Evolutionary conservation across 768 basidiomycete species (phyloP), one percentile per base, ranked within the genome.

Genomic region (Agrocybe praecox): DNA sequence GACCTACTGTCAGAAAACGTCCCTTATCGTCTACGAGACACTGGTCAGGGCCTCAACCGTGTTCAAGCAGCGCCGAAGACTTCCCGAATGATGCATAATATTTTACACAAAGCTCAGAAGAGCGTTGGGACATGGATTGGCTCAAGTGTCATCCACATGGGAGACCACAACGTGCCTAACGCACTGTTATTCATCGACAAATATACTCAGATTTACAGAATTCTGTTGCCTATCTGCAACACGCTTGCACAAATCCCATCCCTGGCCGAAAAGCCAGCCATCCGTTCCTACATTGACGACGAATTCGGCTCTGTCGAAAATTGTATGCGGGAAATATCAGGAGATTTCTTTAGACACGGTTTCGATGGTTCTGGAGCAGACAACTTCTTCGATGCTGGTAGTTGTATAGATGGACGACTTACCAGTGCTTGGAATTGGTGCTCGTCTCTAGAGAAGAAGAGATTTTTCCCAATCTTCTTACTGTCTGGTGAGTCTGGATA

Each of bases 401-500:
- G 89, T 60, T 84, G 83, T 62, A 93, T 94, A 62, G 92, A 94
- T 64, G 92, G 92, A 12, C 80, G 92, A 3, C 71, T 94, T 65
- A 94, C 92, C 26, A 92, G 90, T 69, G 92, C 92, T 4, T 94
- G 92, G 92, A 92, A 94, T 68, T 94, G 92, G 92, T 94, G 92
- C 73, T 85, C 87, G 48, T 80, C 79, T 46, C 70, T 94, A 62
- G 92, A 94, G 77, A 94, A 93, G 77, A 94, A 94, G 74, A 77
- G 86, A 48, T 94, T 85, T 67, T 92, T 93, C 76, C 86, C 82
- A 6, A 74, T 92, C 19, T 94, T 94, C 70, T 72, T 94, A 58
- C 74, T 94, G 51, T 83, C 85, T 46, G 89, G 90, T 90, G 57
- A 62, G 87, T 69, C 43, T 17, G 10, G 55, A 12, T 21, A 43